A percentile compares a stretch with the other conserved stretches of the same genome.
These are phyloP conservation scores for Delitschia confertaspora DNA, from an alignment of 495 filamentous ascomycete species.

Conservation along the genomic window DNA sequence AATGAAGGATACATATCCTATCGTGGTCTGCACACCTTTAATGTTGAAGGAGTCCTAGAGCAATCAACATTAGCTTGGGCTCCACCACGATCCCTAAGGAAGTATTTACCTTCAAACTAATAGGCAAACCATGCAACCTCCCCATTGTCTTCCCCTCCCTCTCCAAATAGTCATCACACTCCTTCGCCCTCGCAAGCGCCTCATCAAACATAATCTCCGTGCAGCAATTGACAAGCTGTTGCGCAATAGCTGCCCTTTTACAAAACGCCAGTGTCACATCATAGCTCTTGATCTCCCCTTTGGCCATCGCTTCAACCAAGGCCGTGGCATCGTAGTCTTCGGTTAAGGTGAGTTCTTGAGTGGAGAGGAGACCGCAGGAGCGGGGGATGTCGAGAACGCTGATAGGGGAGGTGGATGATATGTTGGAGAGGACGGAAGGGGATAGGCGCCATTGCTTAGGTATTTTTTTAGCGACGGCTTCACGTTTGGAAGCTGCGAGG, in stretches of 20 bases:
- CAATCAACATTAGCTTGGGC: not conserved
- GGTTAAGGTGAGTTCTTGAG: conserved; percentile 18
- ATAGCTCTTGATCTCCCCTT: conserved; percentile 5
- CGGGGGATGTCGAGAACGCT: conserved; percentile 15
- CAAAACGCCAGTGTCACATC: conserved; percentile 26
- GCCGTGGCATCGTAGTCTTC: conserved; percentile 17
- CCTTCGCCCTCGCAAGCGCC: conserved; percentile 49
- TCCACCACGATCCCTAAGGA: not conserved
- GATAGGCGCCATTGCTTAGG: conserved; percentile 19
- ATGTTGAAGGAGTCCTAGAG: conserved; percentile 62
- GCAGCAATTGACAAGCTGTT: conserved; percentile 43
- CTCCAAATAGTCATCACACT: conserved; percentile 48
- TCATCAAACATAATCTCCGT: conserved; percentile 58
- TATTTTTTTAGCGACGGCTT: conserved; percentile 11
- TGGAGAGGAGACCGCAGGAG: conserved; percentile 12
- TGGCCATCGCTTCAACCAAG: conserved; percentile 11
- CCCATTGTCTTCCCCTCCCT: conserved; percentile 45
- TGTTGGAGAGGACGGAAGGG: conserved; percentile 1
- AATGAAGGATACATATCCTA: conserved; percentile 50
- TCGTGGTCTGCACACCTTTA: conserved; percentile 46
- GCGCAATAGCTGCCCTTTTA: conserved; percentile 27
- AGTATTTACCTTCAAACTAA: conserved; percentile 31
- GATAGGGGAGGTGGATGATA: conserved; percentile 5
- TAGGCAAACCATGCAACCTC: conserved; percentile 59
- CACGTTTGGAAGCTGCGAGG: conserved; percentile 17